A percentile compares a stretch with the other conserved stretches of the same genome.
These are phyloP conservation scores for Rhinocladiella mackenziei DNA, from an alignment of 2,329 filamentous ascomycete species.

Conservation along the genomic window DNA sequence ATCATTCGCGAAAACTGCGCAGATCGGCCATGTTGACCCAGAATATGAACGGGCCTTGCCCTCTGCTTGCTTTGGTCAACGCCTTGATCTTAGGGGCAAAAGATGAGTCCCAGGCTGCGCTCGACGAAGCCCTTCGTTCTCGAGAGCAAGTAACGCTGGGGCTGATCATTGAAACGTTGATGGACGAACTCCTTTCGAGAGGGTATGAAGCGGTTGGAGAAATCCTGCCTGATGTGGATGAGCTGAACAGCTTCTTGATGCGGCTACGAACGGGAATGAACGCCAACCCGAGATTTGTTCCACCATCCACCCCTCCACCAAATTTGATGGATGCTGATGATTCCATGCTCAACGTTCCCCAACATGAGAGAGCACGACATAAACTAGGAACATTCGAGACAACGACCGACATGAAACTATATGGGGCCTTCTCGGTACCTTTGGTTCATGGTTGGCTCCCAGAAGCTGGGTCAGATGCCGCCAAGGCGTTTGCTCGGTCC, in stretches of 20 bases:
- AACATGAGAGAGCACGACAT: slow-evolving; percentile 19
- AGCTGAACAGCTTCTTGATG: slow-evolving; percentile 81
- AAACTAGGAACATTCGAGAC: slow-evolving; percentile 75
- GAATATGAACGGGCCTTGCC: slow-evolving; percentile 92
- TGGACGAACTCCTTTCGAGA: slow-evolving; percentile 86
- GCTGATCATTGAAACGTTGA: slow-evolving; percentile 79
- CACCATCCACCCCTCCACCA: slow-evolving; percentile 49
- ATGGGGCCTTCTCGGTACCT: slow-evolving; percentile 82
- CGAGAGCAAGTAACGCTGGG: slow-evolving; percentile 85
- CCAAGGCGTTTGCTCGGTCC: slow-evolving; percentile 64
- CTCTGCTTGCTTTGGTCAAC: slow-evolving; percentile 87
- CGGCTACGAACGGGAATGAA: slow-evolving; percentile 96
- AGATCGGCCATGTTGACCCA: slow-evolving; percentile 86
- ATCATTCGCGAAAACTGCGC: slow-evolving; percentile 57
- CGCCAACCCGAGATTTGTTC: slow-evolving; percentile 84
- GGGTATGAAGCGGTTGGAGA: slow-evolving; percentile 53
- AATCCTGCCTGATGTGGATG: slow-evolving; percentile 76
- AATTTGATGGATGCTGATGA: slow-evolving; percentile 35
- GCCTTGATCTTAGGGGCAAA: slow-evolving; percentile 81
- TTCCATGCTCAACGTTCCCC: slow-evolving; percentile 21
- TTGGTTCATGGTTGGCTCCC: slow-evolving; percentile 93
- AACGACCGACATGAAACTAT: slow-evolving; percentile 84
- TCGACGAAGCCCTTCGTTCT: slow-evolving; percentile 71
- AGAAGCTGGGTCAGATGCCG: slow-evolving; percentile 56
- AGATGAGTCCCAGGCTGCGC: slow-evolving; percentile 60